A percentile compares a stretch with the other conserved stretches of the same genome.
phyloP scores from a whole-genome alignment of 1,284 basidiomycete species.

The Rhodotorula sp. region DNA sequence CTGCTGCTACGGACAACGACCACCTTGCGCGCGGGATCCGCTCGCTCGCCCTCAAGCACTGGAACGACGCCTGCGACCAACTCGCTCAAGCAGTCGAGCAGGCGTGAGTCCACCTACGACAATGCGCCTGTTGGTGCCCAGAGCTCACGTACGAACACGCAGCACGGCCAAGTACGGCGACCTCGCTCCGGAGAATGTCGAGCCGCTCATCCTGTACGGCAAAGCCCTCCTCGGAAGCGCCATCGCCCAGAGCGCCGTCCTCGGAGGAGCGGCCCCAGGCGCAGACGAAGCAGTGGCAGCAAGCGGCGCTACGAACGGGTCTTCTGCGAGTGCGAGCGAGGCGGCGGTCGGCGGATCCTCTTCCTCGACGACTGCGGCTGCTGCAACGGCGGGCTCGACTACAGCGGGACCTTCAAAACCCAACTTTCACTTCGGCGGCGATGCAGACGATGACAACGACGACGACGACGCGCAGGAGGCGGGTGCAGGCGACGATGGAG shows the following conservation, averaged over 20 bases:
- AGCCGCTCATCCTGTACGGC: constrained; percentile 45
- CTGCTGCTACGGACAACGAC: neutral
- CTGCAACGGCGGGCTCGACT: constrained; percentile 30
- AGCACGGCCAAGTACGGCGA: constrained; percentile 43
- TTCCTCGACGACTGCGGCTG: neutral
- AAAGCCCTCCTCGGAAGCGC: constrained; percentile 45
- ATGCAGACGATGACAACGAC: constrained; percentile 36
- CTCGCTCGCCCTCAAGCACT: constrained; percentile 30
- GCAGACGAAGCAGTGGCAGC: neutral
- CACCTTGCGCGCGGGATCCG: constrained; percentile 34
- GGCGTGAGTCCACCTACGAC: too few relatives aligned
- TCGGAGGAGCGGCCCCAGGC: constrained; percentile 30
- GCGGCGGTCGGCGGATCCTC: neutral
- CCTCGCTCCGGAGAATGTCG: constrained; percentile 40
- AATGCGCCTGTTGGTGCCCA: neutral
- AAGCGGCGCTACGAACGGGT: neutral
- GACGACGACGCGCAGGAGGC: constrained; percentile 21
- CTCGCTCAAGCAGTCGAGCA: constrained; percentile 34
- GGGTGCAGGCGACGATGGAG: constrained; percentile 18
- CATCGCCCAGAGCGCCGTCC: constrained; percentile 43
- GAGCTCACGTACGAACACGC: neutral
- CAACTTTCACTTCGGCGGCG: constrained; percentile 42
- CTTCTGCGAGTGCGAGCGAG: neutral
- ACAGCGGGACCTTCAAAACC: constrained; percentile 25
- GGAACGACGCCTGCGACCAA: constrained; percentile 28